Base-by-base conservation (phyloP, 257 asterid genomes). In the Paulownia fortunei region DNA sequence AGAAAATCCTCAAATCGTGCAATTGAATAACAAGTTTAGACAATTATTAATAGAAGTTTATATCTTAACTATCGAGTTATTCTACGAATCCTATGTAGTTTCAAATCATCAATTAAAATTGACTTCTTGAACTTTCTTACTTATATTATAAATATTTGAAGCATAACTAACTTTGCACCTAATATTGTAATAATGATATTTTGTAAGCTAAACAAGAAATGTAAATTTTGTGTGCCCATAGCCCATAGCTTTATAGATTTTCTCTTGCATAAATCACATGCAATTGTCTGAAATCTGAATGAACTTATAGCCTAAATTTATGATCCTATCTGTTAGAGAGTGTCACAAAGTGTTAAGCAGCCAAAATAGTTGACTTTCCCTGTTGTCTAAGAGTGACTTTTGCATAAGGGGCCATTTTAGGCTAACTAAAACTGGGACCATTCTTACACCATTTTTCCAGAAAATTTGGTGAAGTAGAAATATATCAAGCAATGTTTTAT, bases 331-430 rank as follows among this genome's bases (percentile, higher is more conserved):
- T 62, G 13, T 21, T 36, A 76, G 71, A 55, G 13, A 51, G 55
- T 42, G 46, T 23, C 47, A 79, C 30, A 39, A 24, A 19, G 44
- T 44, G 73, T 10, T 54, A 59, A 65, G 67, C 16, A 47, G 78
- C 82, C 80, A 77, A 72, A 61, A 42, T 5, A 15, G 21, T 82
- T 78, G 86, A 82, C 86, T 82, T 77, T 81, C 59, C 44, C 4
- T 71, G 72, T 54, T 65, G 69, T 73, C 82, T 59, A 47, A 63
- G 44, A 72, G 39, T 65, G 81, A 76, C 79, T 73, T 77, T 77
- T 76, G 71, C 55, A 56, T 26, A 73, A 44, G 49, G 67, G 34
- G 52, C 64, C 80, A 69, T 78, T 80, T 27, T 69, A 75, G 74
- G 80, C 78, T 73, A 78, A 78, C 86, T 60, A 51, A 78, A 56